Conservation (phyloP, 2,329 filamentous ascomycete species). For the Macrophomina tecta region DNA sequence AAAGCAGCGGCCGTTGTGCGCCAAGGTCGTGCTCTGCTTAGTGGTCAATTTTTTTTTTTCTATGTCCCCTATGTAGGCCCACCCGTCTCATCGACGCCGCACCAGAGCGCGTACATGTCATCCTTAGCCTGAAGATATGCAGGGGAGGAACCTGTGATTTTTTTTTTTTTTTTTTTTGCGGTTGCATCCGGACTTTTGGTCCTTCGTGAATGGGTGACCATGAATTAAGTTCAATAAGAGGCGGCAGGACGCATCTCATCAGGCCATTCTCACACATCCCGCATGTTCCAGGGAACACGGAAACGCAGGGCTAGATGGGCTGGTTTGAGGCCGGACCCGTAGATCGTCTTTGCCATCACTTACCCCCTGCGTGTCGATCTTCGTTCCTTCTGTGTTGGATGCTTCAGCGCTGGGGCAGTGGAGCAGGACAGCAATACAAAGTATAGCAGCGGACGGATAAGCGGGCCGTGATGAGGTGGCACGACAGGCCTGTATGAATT, state of each 20-base stretch:
- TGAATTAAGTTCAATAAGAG: background rate
- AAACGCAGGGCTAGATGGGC: background rate
- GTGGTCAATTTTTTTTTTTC: too few species aligned
- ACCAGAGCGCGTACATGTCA: background rate
- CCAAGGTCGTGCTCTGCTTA: background rate
- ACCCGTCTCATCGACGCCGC: too few species aligned
- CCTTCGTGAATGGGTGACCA: background rate
- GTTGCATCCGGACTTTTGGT: background rate
- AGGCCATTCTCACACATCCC: background rate
- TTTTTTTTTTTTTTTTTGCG: background rate
- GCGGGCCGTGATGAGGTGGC: constrained; percentile 6
- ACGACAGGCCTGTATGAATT: background rate
- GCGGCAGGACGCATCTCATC: background rate
- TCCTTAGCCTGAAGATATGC: constrained; percentile 1
- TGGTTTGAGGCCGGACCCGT: background rate
- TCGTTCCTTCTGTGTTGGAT: background rate
- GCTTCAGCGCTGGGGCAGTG: background rate
- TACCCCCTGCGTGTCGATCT: background rate
- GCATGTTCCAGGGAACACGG: background rate
- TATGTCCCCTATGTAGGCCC: too few species aligned
- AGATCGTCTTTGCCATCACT: background rate
- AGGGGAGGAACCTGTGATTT: background rate
- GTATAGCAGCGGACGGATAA: background rate
- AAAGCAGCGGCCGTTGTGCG: background rate
- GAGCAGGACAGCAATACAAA: background rate